phyloP scores from a whole-genome alignment of 2,329 filamentous ascomycete genomes.

The Aureobasidium sp. region DNA sequence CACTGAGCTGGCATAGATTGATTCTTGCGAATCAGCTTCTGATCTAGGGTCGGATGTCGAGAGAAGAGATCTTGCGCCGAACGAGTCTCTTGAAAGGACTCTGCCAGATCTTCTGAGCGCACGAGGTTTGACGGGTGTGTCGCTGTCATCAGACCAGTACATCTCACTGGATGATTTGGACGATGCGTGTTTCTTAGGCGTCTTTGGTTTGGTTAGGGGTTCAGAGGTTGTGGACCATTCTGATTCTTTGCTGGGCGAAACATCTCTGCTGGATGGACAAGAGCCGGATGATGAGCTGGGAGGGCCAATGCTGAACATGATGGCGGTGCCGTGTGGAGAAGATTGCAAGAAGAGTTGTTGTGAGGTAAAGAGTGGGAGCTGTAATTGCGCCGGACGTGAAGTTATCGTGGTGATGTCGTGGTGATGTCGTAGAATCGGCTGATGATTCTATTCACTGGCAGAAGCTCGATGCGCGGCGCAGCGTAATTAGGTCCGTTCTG shows the following conservation, averaged over 20 bases:
- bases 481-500: background rate
- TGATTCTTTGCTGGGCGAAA: background rate
- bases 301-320: background rate
- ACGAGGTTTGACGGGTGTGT: background rate
- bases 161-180: background rate
- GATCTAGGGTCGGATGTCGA: background rate
- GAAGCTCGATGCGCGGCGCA: background rate
- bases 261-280: background rate
- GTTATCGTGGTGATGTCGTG: background rate
- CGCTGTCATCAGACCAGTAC: background rate
- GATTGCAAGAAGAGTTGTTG: background rate
- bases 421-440: background rate
- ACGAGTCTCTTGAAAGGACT: background rate
- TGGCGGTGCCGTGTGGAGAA: background rate
- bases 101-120: background rate
- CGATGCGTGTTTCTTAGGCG: background rate
- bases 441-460: background rate
- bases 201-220: background rate
- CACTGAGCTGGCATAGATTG: background rate
- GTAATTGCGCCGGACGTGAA: background rate
- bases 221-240: background rate
- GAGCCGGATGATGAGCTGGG: background rate
- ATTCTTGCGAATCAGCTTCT: background rate
- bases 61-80: background rate
- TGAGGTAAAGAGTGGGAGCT: background rate